A percentile compares a stretch with the other conserved stretches of the same genome.
Conservation (phyloP, 331 rosid species). For the Prunus yedoensis region DNA sequence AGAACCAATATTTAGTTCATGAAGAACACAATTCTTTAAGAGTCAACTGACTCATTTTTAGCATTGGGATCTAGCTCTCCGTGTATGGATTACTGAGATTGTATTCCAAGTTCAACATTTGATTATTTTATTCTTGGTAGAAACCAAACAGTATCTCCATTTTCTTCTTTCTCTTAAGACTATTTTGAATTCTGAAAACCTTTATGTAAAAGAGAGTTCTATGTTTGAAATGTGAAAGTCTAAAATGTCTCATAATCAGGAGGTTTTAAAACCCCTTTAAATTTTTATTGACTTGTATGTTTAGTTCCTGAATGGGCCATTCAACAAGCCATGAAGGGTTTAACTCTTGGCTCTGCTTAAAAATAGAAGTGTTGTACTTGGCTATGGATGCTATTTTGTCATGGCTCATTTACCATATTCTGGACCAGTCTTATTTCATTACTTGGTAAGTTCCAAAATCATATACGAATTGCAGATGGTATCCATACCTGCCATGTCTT, state of each 20-base stretch:
- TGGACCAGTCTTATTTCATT: background rate
- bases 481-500: slow-evolving; percentile 57
- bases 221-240: background rate
- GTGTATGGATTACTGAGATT: too few relatives aligned
- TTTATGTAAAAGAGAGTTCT: background rate
- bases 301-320: too few relatives aligned
- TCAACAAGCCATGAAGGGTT: too few relatives aligned
- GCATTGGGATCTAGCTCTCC: background rate
- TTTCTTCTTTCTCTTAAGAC: too few relatives aligned
- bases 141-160: too few relatives aligned
- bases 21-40: background rate
- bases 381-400: background rate
- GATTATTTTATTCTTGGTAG: background rate
- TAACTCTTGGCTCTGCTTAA: background rate
- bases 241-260: background rate
- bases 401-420: background rate
- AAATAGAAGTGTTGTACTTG: background rate
- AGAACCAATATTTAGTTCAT: background rate
- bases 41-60: background rate
- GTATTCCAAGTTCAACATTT: background rate
- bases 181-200: too few relatives aligned
- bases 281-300: too few relatives aligned
- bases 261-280: background rate
- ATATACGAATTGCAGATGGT: background rate
- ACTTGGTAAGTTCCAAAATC: background rate